Evolutionary conservation across 495 filamentous ascomycete genomes (phyloP), one percentile per base, ranked within the genome.

Genomic region (Trichoderma orchidacearum): DNA sequence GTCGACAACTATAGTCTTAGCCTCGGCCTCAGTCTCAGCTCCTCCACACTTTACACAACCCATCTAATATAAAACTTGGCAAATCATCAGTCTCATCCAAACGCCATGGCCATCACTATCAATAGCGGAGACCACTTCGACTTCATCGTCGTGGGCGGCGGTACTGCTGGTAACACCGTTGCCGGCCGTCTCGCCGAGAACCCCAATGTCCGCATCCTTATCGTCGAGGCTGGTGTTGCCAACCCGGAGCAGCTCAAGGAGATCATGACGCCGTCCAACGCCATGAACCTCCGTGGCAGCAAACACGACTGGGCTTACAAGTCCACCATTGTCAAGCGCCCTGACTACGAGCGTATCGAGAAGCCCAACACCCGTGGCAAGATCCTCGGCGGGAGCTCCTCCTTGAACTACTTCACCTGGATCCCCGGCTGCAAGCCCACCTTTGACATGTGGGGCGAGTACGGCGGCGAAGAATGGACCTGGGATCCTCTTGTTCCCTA

Each of bases 251-350:
- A 84, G 56, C 73, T 82, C 68, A 81, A 83, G 56, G 67, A 81
- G 25, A 63, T 78, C 60, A 82, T 78, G 3, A 75, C 77, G 23
- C 76, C 80, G 0, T 79, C 75, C 59, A 59, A 71, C 5, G 79
- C 77, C 3, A 74, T 81, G 27, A 69, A 79, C 41, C 70, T 77
- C 35, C 75, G 80, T 34, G 73, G 75, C 53, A 75, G 80, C 57
- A 80, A 83, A 59, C 70, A 78, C 54, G 81, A 85, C 67, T 85
- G 80, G 81, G 70, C 64, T 1, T 84, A 82, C 70, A 82, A 85
- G 68, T 79, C 79, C 0, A 82, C 78, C 28, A 77, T 85, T 72
- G 74, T 85, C 66, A 74, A 81, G 55, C 73, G 80, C 6, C 73
- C 75, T 15, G 81, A 84, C 56, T 84, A 83, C 62, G 75, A 75